Evolutionary conservation across 176 grass and related monocot species (phyloP).

Genomic region (Metroxylon sagu): DNA sequence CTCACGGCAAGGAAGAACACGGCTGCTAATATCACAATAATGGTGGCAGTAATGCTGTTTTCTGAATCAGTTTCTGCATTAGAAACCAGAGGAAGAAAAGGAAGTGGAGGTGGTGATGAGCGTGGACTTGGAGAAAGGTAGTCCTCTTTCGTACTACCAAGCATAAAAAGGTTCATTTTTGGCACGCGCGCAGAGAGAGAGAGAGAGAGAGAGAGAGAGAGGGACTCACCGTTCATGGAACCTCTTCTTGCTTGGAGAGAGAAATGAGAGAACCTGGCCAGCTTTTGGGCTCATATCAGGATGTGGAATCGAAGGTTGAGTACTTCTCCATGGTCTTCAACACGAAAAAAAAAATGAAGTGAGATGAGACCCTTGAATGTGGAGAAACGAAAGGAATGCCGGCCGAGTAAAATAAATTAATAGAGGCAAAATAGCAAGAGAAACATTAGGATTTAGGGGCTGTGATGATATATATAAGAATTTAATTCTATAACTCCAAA

Average conservation of each 20-base stretch:
- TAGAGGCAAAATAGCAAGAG: neutral
- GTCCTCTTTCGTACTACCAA: too few species aligned
- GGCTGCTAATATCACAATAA: conserved; percentile 62
- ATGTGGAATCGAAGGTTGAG: too few species aligned
- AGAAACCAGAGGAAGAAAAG: conserved; percentile 7
- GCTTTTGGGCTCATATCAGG: too few species aligned
- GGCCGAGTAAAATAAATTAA: neutral
- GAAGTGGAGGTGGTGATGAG: conserved; percentile 3
- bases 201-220: too few species aligned
- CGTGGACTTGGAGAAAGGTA: conserved; percentile 21
- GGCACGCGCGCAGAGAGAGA: too few species aligned
- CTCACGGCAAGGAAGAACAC: conserved; percentile 32
- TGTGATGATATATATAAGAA: too few species aligned
- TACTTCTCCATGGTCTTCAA: neutral
- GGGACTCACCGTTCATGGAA: too few species aligned
- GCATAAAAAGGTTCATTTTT: too few species aligned
- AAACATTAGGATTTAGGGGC: too few species aligned
- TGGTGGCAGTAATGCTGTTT: conserved; percentile 61
- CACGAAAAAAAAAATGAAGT: neutral
- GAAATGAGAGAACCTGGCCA: too few species aligned
- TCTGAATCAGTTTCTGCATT: conserved; percentile 15
- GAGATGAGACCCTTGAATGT: neutral
- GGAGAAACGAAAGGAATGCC: neutral
- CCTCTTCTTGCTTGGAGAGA: too few species aligned
- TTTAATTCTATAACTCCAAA: too few species aligned